A percentile compares a stretch with the other conserved stretches of the same genome.
phyloP scores from a whole-genome alignment of 305 asterid genomes.

The Solanum hybrid region DNA sequence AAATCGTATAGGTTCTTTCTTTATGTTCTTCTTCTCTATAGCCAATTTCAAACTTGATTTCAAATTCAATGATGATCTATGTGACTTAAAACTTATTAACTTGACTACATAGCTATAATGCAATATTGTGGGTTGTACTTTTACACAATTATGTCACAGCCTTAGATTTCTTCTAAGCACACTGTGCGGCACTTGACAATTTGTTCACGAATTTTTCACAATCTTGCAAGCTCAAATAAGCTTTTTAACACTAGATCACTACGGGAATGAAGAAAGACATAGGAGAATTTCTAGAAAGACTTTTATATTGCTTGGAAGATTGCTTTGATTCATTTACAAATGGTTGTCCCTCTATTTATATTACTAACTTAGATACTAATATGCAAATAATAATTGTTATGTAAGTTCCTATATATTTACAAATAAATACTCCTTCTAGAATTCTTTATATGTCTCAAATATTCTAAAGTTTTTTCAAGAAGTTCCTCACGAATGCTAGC shows the following conservation, averaged over 20 bases:
- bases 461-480: too few species aligned
- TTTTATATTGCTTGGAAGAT: neutral
- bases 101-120: neutral
- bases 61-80: neutral
- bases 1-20: neutral
- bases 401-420: neutral
- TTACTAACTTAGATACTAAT: too few species aligned
- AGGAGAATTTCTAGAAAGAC: neutral
- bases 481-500: neutral
- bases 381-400: too few species aligned
- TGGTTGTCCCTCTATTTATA: neutral
- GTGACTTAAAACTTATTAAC: neutral
- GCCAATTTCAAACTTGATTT: neutral
- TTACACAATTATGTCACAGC: neutral
- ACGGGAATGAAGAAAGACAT: neutral
- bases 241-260: neutral
- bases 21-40: neutral
- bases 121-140: neutral
- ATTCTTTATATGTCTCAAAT: neutral
- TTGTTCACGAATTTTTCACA: neutral
- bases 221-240: neutral
- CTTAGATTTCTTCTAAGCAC: too few species aligned
- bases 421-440: neutral
- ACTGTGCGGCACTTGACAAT: neutral
- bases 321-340: too few species aligned